Percentiles rank a stretch among this genome's conserved stretches.
Conservation (phyloP, 768 basidiomycete species). For the Trametes punicea region DNA sequence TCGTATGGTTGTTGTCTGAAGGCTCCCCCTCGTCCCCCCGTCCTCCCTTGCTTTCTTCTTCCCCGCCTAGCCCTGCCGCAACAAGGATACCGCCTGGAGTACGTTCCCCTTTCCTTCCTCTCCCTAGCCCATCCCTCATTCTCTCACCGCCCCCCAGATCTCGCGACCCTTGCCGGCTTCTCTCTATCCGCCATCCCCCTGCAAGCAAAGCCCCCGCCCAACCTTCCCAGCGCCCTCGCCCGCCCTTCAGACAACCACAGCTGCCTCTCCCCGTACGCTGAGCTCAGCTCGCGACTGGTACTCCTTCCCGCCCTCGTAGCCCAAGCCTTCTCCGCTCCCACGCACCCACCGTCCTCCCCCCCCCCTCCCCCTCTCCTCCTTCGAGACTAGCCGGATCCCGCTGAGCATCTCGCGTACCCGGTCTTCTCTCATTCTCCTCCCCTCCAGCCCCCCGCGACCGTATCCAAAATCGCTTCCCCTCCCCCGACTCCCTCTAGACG, state of each 20-base stretch:
- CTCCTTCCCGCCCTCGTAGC: slow-evolving; percentile 10
- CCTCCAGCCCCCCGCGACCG: slow-evolving; percentile 8
- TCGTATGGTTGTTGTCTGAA: slow-evolving; percentile 23
- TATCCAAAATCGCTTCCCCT: slow-evolving; percentile 30
- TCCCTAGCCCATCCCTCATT: slow-evolving; percentile 5
- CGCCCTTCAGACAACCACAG: slow-evolving; percentile 27
- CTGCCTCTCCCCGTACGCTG: slow-evolving; percentile 31
- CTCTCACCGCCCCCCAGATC: slow-evolving; percentile 43
- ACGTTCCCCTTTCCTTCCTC: slow-evolving; percentile 15
- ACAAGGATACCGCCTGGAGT: slow-evolving; percentile 56
- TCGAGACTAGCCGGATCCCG: slow-evolving; percentile 47
- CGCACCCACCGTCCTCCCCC: neutral
- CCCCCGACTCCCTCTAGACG: slow-evolving; percentile 12
- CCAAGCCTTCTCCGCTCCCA: slow-evolving; percentile 32
- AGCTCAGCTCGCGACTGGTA: slow-evolving; percentile 41
- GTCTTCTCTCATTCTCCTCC: slow-evolving; percentile 18
- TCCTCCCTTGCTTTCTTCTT: slow-evolving; percentile 28
- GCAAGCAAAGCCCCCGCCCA: slow-evolving; percentile 25
- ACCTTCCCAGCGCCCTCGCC: slow-evolving; percentile 25
- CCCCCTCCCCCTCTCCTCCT: slow-evolving; percentile 32
- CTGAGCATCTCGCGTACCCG: slow-evolving; percentile 47
- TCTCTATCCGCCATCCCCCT: slow-evolving; percentile 43
- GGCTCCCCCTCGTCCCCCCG: slow-evolving; percentile 24
- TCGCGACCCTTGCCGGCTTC: slow-evolving; percentile 95
- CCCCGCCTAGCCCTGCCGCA: slow-evolving; percentile 46